phyloP scores from a whole-genome alignment of 768 basidiomycete species.

The Dendrothele bispora region DNA sequence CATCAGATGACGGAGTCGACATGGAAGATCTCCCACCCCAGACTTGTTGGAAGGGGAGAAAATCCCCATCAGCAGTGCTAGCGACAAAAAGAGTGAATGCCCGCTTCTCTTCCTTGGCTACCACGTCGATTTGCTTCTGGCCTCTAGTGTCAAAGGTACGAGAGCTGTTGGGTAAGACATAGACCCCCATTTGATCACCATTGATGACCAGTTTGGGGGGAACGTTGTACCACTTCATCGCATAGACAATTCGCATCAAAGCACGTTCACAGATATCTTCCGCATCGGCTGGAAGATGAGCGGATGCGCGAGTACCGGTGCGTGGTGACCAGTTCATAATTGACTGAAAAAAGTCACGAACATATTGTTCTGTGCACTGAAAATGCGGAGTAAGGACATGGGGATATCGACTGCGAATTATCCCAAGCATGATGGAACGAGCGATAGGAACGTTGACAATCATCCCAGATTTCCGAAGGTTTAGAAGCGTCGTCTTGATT shows the following conservation, averaged over 20 bases:
- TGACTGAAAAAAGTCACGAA: conserved; percentile 4
- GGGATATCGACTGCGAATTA: conserved; percentile 9
- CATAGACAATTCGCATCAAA: conserved; percentile 6
- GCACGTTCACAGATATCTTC: conserved; percentile 5
- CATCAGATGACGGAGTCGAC: conserved; percentile 15
- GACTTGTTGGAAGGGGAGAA: conserved; percentile 32
- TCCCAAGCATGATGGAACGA: conserved; percentile 15
- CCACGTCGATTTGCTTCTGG: conserved; percentile 16
- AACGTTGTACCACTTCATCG: conserved; percentile 8
- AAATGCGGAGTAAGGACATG: conserved; percentile 10
- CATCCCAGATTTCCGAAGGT: conserved; percentile 12
- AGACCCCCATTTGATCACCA: conserved; percentile 12
- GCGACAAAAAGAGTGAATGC: conserved; percentile 26
- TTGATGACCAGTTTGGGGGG: conserved; percentile 14
- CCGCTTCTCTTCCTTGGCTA: conserved; percentile 19
- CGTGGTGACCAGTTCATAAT: conserved; percentile 7
- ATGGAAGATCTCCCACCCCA: conserved; percentile 18
- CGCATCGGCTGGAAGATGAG: conserved; percentile 10
- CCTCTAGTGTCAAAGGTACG: conserved; percentile 11
- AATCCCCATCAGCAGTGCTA: conserved; percentile 18
- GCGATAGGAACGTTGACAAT: conserved; percentile 10
- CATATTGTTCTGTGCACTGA: conserved; percentile 14
- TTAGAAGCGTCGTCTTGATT: conserved; percentile 13
- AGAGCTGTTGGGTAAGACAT: conserved; percentile 1
- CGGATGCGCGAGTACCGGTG: conserved; percentile 6